Base-by-base conservation (phyloP, 306 rosid genomes). In the Fragaria iinumae region DNA sequence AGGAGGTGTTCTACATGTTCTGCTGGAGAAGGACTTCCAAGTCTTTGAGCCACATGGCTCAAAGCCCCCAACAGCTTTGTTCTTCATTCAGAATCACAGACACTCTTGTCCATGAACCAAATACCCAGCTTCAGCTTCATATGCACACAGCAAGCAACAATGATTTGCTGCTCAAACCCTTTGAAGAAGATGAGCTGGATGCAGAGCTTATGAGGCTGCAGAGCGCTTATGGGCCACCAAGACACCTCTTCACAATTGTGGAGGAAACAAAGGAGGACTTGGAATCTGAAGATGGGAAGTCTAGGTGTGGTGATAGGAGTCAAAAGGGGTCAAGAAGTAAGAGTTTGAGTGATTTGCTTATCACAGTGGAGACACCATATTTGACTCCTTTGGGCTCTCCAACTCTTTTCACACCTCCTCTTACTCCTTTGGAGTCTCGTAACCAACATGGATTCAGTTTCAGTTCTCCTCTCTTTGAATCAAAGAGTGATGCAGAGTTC, bases 221-320 rank as follows among this genome's bases (percentile, higher is more conserved):
- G 49, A 83, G 78, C 39, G 80, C 87, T n/a, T 78, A 81, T 67
- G 94, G 90, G 47, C 94, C 89, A 70, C 91, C 97, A 20, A 90
- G 97, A 75, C 89, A 89, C 66, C 89, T 95, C 79, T 95, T 95
- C 89, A 91, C 99, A 66, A 95, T 95, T 71, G 79, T 88, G 5
- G 99, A 95, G 85, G 99, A 95, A 91, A 92, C 99, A 52, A 90
- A 84, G 73, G 97, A 95, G 67, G 99, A 95, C 77, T 87, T 95
- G 63, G 99, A 95, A 74, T 95, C 97, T 72, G 96, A 91, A 45
- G 97, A 95, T 82, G 90, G 88, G 11, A 89, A 83, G 10, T 86
- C 89, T 16, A 87, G 71, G 76, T 45, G 81, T 66, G 84, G 78
- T 59, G 52, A 79, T n/a, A 80, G 45, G 77, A 78, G 86, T 72